Evolutionary conservation across 768 basidiomycete genomes (phyloP), one percentile per base, ranked within the genome.

Genomic region (Plicaturopsis crispa): DNA sequence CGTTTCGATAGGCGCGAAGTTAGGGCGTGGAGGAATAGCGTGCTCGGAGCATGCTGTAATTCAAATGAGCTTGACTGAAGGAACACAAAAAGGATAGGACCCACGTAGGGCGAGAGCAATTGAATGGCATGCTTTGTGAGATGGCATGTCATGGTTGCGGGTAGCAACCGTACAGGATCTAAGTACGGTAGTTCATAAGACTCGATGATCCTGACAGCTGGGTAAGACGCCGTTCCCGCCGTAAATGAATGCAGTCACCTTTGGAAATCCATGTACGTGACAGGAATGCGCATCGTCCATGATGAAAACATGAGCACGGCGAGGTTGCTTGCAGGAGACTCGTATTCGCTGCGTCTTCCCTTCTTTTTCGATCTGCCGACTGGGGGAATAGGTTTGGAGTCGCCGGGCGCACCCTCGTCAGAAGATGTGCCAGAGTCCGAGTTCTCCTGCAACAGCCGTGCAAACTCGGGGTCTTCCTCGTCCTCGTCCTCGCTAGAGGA

Each of bases 161-260:
- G 85, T 5, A 94, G 60, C 23, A 75, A 51, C 22, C 74, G 72
- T 22, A 77, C 57, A 22, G 77, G 71, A 47, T 90, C 84, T 30
- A 96, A 66, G 60, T 91, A 93, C 2, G 89, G 90, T 28, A 96
- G 66, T 24, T 78, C 66, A 51, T 85, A 80, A 22, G 63, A 61
- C 53, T 91, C 85, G 31, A 92, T 80, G 40, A 80, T 55, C 37
- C 90, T 93, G 26, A 26, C 37, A 23, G 40, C 40, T 40, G 44
- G 31, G 33, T 35, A 26, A 24, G 23, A 18, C 20, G 17, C 28
- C 16, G 21, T n/a, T n/a, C n/a, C n/a, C 33, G 48, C 28, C 30
- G 23, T 34, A 40, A 19, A 36, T 17, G 40, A 32, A 24, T 31
- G 32, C 14, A 53, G 80, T 45, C 50, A 85, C 91, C 65, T 67